Evolutionary conservation across 108 stramenopile species (phyloP).

Genomic region (Parietichytrium sp.): DNA sequence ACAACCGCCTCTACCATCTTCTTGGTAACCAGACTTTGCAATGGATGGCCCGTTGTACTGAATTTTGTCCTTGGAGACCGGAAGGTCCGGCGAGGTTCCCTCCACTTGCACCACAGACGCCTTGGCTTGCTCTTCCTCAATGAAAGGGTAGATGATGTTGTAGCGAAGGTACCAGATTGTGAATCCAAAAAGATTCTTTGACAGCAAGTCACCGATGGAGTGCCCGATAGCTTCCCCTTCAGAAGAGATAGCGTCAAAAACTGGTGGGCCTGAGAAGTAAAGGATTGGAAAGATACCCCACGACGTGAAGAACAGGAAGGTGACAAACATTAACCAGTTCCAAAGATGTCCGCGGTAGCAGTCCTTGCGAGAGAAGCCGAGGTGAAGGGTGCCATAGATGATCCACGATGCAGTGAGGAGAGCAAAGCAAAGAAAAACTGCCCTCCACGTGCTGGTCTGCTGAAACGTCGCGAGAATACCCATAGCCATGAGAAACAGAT

Average conservation of each 20-base stretch:
- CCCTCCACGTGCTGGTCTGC: background rate
- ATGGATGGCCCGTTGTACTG: background rate
- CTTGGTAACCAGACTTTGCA: too few relatives aligned
- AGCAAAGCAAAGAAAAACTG: background rate
- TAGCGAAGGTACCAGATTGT: slow-evolving; percentile 32
- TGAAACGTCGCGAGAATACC: background rate
- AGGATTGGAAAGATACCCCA: slow-evolving; percentile 30
- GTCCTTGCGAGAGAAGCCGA: too few relatives aligned
- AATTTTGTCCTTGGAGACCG: background rate
- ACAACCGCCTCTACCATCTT: too few relatives aligned
- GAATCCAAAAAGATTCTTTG: slow-evolving; percentile 35
- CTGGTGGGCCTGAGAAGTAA: slow-evolving; percentile 35
- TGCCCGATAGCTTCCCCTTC: slow-evolving; percentile 31
- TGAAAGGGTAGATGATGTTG: background rate
- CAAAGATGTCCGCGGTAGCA: background rate
- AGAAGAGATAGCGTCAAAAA: background rate
- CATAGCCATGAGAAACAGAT: slow-evolving; percentile 8
- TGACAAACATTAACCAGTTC: background rate
- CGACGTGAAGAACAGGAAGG: background rate
- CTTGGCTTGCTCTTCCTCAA: background rate
- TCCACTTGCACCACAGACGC: background rate
- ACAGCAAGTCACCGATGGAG: background rate
- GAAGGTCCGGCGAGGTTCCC: background rate
- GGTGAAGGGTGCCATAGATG: background rate
- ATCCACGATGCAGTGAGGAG: background rate